Evolutionary conservation across 2,329 filamentous ascomycete genomes (phyloP).

Genomic region (Emergomyces pasteurianus): DNA sequence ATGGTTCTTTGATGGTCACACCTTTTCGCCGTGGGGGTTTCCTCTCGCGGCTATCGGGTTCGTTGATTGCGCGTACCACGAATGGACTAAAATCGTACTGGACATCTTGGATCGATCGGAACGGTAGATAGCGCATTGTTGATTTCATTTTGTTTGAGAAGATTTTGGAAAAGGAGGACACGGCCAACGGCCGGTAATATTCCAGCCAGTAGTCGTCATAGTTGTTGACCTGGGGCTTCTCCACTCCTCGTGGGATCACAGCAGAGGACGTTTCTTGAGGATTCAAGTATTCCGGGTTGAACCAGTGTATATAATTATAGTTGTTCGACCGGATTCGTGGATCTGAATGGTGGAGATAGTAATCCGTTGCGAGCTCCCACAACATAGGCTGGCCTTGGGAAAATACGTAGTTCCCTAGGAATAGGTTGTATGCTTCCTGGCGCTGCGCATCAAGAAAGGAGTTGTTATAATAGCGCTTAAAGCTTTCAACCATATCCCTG

Average conservation of each 20-base stretch:
- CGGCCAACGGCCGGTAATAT: constrained; percentile 78
- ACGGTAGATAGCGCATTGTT: constrained; percentile 69
- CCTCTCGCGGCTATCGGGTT: constrained; percentile 50
- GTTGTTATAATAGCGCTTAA: constrained; percentile 98
- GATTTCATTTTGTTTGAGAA: constrained; percentile 90
- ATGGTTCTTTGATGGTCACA: constrained; percentile 56
- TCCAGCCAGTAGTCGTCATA: constrained; percentile 97
- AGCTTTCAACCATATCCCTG: constrained; percentile 96
- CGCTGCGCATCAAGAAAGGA: constrained; percentile 95
- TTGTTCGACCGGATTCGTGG: constrained; percentile 59
- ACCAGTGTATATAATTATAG: constrained; percentile 82
- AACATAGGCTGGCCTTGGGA: constrained; percentile 81
- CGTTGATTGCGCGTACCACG: constrained; percentile 51
- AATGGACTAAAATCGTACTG: constrained; percentile 83
- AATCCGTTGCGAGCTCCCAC: constrained; percentile 91
- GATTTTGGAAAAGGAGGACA: constrained; percentile 85
- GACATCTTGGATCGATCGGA: constrained; percentile 55
- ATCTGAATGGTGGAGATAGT: constrained; percentile 85
- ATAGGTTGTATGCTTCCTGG: constrained; percentile 95
- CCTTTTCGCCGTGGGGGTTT: constrained; percentile 48
- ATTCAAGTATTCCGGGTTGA: constrained; percentile 59
- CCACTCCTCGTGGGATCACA: constrained; percentile 10
- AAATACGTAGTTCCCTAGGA: constrained; percentile 92
- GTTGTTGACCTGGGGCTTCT: constrained; percentile 34
- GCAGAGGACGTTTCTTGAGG: constrained; percentile 46